Percentiles rank a stretch among this genome's conserved stretches.
Conservation (phyloP, 2,329 filamentous ascomycete genomes). For the Geosmithia flava region DNA sequence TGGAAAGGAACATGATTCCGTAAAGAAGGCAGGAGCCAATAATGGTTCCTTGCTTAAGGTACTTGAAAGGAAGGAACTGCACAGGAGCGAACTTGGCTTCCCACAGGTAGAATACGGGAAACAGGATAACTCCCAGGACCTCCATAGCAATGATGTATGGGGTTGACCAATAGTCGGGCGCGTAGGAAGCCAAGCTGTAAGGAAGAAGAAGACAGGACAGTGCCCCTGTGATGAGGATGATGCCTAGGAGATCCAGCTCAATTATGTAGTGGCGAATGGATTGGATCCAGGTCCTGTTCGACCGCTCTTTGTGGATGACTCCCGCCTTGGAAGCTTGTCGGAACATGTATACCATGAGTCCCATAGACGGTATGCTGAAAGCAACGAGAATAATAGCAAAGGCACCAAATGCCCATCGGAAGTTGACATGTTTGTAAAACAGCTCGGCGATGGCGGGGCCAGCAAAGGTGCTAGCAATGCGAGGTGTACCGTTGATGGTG, state of each 20-base stretch:
- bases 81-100: slow-evolving; percentile 41
- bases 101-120: slow-evolving; percentile 36
- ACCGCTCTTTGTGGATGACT: slow-evolving; percentile 23
- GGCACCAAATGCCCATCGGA: slow-evolving; percentile 39
- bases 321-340: slow-evolving; percentile 34
- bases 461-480: slow-evolving; percentile 26
- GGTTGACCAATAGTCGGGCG: slow-evolving; percentile 21
- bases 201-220: slow-evolving; percentile 37
- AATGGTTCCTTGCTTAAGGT: slow-evolving; percentile 33
- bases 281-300: slow-evolving; percentile 27
- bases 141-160: slow-evolving; percentile 27
- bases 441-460: slow-evolving; percentile 21
- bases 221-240: slow-evolving; percentile 32
- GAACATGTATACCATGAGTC: slow-evolving; percentile 16
- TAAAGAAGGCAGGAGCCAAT: slow-evolving; percentile 27
- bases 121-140: slow-evolving; percentile 30
- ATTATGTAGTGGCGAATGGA: slow-evolving; percentile 35
- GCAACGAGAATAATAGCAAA: slow-evolving; percentile 48
- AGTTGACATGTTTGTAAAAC: slow-evolving; percentile 19
- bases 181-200: slow-evolving; percentile 21
- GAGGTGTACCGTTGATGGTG: slow-evolving; percentile 22
- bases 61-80: slow-evolving; percentile 38
- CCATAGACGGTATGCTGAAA: slow-evolving; percentile 18
- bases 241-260: slow-evolving; percentile 43
- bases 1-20: slow-evolving; percentile 21